phyloP scores from a whole-genome alignment of 208 protist genomes.

The Trypanosoma theileri region DNA sequence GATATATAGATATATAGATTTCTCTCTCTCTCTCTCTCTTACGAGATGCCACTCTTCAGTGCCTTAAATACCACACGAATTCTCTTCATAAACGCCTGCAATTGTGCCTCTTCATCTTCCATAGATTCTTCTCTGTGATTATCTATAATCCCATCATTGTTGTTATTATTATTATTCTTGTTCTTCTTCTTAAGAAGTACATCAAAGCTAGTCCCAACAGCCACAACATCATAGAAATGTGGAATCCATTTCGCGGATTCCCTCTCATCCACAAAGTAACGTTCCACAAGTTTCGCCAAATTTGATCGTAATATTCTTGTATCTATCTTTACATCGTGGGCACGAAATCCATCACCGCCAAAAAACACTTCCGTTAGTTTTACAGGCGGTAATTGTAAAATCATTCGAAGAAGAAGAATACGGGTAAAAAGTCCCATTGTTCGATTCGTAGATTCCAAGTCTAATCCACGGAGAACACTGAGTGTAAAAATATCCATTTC shows the following conservation, averaged over 20 bases:
- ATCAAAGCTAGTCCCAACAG: constrained; percentile 58
- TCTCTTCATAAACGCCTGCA: constrained; percentile 58
- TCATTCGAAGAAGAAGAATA: constrained; percentile 67
- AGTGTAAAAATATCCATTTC: constrained; percentile 60
- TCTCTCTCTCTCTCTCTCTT: constrained; percentile 21
- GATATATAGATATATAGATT: not conserved
- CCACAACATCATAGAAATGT: constrained; percentile 73
- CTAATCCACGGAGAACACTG: constrained; percentile 77
- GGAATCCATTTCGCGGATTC: constrained; percentile 66
- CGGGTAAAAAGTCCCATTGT: constrained; percentile 78
- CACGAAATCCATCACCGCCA: constrained; percentile 62
- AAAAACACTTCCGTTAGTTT: constrained; percentile 77
- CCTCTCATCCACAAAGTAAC: constrained; percentile 76
- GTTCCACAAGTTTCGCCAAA: constrained; percentile 55
- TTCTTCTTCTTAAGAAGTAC: constrained; percentile 3
- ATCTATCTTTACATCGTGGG: constrained; percentile 61
- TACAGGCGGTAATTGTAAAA: constrained; percentile 54
- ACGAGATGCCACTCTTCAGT: constrained; percentile 69
- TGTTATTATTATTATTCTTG: not conserved
- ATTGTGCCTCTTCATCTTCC: constrained; percentile 25
- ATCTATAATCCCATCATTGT: constrained; percentile 16
- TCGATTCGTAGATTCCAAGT: constrained; percentile 74
- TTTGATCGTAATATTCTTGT: constrained; percentile 49
- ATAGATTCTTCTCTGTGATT: not conserved
- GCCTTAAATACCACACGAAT: constrained; percentile 74